Evolutionary conservation across 495 filamentous ascomycete species (phyloP).

Genomic region (Pseudomonodictys pantanalensis): DNA sequence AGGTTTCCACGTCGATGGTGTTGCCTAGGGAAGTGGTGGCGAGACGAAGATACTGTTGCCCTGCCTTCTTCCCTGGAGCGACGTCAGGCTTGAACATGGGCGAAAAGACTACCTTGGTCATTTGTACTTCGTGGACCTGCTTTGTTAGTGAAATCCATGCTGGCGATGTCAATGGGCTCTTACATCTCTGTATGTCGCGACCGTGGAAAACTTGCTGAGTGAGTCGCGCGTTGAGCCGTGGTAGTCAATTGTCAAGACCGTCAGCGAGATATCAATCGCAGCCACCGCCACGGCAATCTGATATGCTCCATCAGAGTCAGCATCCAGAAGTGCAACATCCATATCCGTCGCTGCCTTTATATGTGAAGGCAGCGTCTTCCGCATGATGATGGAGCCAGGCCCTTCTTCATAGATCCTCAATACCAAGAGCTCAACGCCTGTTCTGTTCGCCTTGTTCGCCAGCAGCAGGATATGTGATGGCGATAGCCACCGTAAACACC

Average conservation of each 20-base stretch:
- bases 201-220: constrained; percentile 55
- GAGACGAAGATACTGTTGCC: constrained; percentile 66
- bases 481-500: constrained; percentile 64
- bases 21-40: constrained; percentile 83
- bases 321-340: constrained; percentile 64
- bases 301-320: constrained; percentile 49
- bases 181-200: constrained; percentile 65
- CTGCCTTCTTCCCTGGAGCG: constrained; percentile 27
- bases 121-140: constrained; percentile 35
- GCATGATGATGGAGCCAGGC: constrained; percentile 42
- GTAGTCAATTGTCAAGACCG: constrained; percentile 69
- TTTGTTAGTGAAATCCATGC: background rate
- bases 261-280: constrained; percentile 74
- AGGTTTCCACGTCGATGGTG: constrained; percentile 78
- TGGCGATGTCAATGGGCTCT: background rate
- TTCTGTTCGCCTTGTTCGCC: constrained; percentile 48
- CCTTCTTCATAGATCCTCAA: constrained; percentile 50
- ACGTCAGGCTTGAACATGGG: constrained; percentile 57
- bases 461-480: constrained; percentile 45
- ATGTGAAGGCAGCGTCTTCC: constrained; percentile 54
- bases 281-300: constrained; percentile 80
- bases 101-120: constrained; percentile 82
- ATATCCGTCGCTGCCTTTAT: constrained; percentile 69
- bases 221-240: constrained; percentile 48
- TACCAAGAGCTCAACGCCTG: constrained; percentile 68